Conservation (phyloP, 257 asterid species). For the Hygrophila difformis region DNA sequence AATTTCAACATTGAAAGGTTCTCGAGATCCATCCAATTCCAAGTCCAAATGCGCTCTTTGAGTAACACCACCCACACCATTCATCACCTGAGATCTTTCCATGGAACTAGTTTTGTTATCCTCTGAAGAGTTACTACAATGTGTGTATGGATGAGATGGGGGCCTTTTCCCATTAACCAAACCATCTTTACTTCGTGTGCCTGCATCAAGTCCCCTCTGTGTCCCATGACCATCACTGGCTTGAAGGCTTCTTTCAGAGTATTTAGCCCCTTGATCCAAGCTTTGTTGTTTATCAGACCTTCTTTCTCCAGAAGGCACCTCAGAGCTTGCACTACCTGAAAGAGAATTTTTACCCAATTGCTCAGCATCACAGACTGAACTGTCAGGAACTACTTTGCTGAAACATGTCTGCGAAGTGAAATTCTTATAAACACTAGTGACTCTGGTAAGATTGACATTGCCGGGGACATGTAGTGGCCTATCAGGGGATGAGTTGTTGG, state of each 20-base stretch:
- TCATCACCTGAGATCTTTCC: slow-evolving; percentile 39
- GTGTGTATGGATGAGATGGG: slow-evolving; percentile 25
- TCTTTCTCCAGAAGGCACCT: slow-evolving; percentile 35
- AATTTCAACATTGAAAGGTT: slow-evolving; percentile 48
- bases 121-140: slow-evolving; percentile 42
- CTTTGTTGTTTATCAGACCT: slow-evolving; percentile 47
- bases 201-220: slow-evolving; percentile 33
- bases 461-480: slow-evolving; percentile 33
- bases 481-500: slow-evolving; percentile 47
- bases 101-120: slow-evolving; percentile 28
- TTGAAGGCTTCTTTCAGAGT: slow-evolving; percentile 42
- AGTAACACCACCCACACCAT: slow-evolving; percentile 48
- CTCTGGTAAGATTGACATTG: slow-evolving; percentile 28
- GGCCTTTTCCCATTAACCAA: slow-evolving; percentile 30
- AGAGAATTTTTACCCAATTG: slow-evolving; percentile 38
- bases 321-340: slow-evolving; percentile 34
- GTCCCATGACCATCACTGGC: slow-evolving; percentile 30
- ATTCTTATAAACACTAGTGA: slow-evolving; percentile 26
- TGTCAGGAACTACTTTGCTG: slow-evolving; percentile 29
- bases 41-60: slow-evolving; percentile 74
- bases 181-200: slow-evolving; percentile 31
- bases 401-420: slow-evolving; percentile 33
- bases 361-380: slow-evolving; percentile 39
- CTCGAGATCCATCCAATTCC: slow-evolving; percentile 95
- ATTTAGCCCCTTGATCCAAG: slow-evolving; percentile 35